These are phyloP conservation scores for Irpex lacteus DNA, from an alignment of 1,284 basidiomycete genomes.

Conservation along the genomic window DNA sequence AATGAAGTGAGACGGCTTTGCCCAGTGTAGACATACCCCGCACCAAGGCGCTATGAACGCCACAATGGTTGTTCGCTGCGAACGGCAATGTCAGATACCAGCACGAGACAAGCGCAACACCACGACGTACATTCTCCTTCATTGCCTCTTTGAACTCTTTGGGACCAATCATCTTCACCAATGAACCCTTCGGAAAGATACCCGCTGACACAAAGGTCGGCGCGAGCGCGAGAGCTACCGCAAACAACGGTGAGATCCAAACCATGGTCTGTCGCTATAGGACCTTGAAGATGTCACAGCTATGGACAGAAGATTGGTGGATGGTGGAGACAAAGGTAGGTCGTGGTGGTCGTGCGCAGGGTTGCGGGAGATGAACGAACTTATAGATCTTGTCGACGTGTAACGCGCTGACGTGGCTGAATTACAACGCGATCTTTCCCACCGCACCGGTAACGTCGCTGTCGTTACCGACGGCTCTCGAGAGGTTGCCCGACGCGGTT, in stretches of 20 bases:
- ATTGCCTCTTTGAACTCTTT: conserved; percentile 74
- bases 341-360: conserved; percentile 1
- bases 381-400: conserved; percentile 9
- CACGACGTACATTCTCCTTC: conserved; percentile 67
- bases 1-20: background rate
- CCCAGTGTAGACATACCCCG: conserved; percentile 53
- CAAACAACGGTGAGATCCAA: conserved; percentile 29
- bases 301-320: background rate
- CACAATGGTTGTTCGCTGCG: conserved; percentile 71
- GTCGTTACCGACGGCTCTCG: conserved; percentile 21
- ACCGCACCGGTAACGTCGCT: conserved; percentile 22
- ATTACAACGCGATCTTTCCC: conserved; percentile 20
- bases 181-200: conserved; percentile 66
- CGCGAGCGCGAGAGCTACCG: conserved; percentile 34
- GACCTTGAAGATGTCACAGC: background rate
- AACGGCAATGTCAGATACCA: conserved; percentile 6
- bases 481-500: conserved; percentile 3
- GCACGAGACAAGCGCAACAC: background rate
- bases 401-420: conserved; percentile 28
- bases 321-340: background rate
- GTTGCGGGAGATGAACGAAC: conserved; percentile 1
- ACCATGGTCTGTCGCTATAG: conserved; percentile 12
- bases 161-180: conserved; percentile 74
- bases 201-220: conserved; percentile 64
- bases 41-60: conserved; percentile 92